These are phyloP conservation scores for Fusarium virguliforme DNA, from an alignment of 2,329 filamentous ascomycete species.

Conservation along the genomic window DNA sequence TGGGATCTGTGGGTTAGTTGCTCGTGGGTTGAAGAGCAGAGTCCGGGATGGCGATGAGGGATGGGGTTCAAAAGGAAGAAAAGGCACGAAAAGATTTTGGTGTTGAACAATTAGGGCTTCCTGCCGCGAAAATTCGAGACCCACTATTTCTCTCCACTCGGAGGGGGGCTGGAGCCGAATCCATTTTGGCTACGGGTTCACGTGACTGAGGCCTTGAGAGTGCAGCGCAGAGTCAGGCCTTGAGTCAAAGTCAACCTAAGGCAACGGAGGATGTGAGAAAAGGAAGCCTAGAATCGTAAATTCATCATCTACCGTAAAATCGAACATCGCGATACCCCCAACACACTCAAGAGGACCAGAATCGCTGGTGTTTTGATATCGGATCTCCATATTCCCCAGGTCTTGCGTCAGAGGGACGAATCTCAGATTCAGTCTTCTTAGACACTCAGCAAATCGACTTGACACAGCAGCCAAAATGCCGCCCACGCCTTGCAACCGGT, in stretches of 20 bases:
- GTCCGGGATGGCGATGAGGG: slow-evolving; percentile 53
- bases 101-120: slow-evolving; percentile 61
- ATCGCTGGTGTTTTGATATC: not conserved
- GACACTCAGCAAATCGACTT: slow-evolving; percentile 20
- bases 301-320: slow-evolving; percentile 9
- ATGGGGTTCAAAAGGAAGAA: slow-evolving; percentile 51
- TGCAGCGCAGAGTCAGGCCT: slow-evolving; percentile 28
- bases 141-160: slow-evolving; percentile 39
- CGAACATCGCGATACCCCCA: not conserved
- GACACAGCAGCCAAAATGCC: slow-evolving; percentile 71
- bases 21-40: slow-evolving; percentile 57
- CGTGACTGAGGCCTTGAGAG: slow-evolving; percentile 40
- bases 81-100: slow-evolving; percentile 45
- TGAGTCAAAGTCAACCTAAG: slow-evolving; percentile 28
- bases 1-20: slow-evolving; percentile 58
- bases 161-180: slow-evolving; percentile 27
- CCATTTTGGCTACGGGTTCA: slow-evolving; percentile 15
- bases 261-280: slow-evolving; percentile 16
- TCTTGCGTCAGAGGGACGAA: slow-evolving; percentile 3
- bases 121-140: slow-evolving; percentile 23
- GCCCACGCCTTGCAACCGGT: slow-evolving; percentile 82
- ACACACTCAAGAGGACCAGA: not conserved
- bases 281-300: slow-evolving; percentile 27
- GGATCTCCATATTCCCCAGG: not conserved
- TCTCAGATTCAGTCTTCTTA: not conserved